Percentiles rank a stretch among this genome's conserved stretches.
These are phyloP conservation scores for Diplogelasinospora grovesii DNA, from an alignment of 495 filamentous ascomycete species.

Conservation along the genomic window DNA sequence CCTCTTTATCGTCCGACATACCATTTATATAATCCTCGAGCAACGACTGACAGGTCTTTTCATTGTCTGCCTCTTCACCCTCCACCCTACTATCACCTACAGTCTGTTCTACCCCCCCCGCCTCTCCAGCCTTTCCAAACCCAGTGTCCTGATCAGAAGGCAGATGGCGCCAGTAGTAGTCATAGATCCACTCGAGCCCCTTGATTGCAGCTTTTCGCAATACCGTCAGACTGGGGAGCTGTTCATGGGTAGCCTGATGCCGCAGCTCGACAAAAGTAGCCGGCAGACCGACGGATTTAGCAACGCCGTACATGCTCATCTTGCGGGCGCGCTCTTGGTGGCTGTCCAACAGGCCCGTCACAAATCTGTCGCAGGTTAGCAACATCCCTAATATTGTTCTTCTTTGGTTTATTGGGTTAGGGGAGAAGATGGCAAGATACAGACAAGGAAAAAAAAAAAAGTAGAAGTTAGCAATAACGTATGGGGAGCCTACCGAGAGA, in stretches of 20 bases:
- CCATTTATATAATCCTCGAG: too few species aligned
- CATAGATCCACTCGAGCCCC: conserved; percentile 81
- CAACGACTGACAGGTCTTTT: too few species aligned
- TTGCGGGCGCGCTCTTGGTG: conserved; percentile 62
- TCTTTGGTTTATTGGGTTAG: conserved; percentile 2
- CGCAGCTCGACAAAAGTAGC: conserved; percentile 82
- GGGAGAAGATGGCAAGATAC: neutral
- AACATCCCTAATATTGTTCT: too few species aligned
- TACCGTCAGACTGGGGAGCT: conserved; percentile 66
- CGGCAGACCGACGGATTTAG: conserved; percentile 67
- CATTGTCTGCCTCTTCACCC: too few species aligned
- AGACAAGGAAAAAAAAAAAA: conserved; percentile 1
- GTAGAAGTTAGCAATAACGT: too few species aligned
- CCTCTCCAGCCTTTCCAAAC: conserved; percentile 5
- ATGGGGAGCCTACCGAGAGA: conserved; percentile 42
- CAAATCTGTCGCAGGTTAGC: too few species aligned
- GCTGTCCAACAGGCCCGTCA: conserved; percentile 79
- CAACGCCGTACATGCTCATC: conserved; percentile 76
- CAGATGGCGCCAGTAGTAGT: conserved; percentile 68
- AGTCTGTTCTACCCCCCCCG: neutral
- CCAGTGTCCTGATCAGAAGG: too few species aligned
- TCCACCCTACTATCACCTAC: too few species aligned
- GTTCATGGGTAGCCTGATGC: conserved; percentile 85
- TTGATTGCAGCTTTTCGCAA: conserved; percentile 58
- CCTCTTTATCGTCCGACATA: too few species aligned